A percentile compares a stretch with the other conserved stretches of the same genome.
Conservation (phyloP, 2,329 filamentous ascomycete species). For the Sclerotinia minor region DNA sequence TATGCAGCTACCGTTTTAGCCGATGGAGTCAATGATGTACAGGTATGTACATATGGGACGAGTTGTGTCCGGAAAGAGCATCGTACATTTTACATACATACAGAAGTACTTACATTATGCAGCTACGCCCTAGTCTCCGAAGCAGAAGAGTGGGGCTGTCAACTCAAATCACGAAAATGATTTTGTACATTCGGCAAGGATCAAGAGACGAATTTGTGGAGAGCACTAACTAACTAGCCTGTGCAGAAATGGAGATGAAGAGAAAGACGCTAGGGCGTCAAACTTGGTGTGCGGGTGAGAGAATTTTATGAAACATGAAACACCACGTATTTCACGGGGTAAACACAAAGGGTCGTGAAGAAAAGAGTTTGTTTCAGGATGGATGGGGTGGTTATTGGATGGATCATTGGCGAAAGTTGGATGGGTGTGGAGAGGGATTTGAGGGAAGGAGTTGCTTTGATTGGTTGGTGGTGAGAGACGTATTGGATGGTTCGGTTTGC, state of each 20-base stretch:
- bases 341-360: neutral
- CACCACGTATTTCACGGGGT: constrained; percentile 21
- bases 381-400: constrained; percentile 6
- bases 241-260: constrained; percentile 1
- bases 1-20: constrained; percentile 4
- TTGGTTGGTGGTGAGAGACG: neutral
- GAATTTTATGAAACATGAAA: constrained; percentile 19
- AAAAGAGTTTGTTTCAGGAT: constrained; percentile 11
- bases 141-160: constrained; percentile 3
- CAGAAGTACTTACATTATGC: neutral
- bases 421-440: neutral
- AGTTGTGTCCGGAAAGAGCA: neutral
- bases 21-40: constrained; percentile 7
- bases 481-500: neutral
- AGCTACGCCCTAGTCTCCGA: neutral
- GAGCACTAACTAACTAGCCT: neutral
- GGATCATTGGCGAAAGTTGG: neutral
- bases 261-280: neutral
- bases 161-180: constrained; percentile 1
- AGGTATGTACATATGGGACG: neutral
- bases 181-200: neutral
- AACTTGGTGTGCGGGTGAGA: constrained; percentile 1
- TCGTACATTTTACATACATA: neutral
- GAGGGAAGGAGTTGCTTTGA: neutral
- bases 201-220: neutral